Conservation (phyloP, 2,329 filamentous ascomycete species). For the Fusarium neocosmosporiellum region DNA sequence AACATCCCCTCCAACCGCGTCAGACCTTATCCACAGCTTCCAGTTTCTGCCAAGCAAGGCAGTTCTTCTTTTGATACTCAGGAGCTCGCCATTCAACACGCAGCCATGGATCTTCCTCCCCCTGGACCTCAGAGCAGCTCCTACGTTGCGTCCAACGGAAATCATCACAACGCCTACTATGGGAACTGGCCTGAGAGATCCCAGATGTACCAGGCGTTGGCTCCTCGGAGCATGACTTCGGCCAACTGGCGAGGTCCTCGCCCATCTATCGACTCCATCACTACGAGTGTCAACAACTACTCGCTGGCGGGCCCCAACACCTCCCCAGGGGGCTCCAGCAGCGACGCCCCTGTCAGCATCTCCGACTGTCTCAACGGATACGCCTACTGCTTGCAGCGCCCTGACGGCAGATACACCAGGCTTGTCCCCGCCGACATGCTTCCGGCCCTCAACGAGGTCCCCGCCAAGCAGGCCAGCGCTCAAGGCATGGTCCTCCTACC, state of each 20-base stretch:
- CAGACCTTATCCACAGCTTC: constrained; percentile 1
- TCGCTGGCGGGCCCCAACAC: constrained; percentile 10
- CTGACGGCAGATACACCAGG: constrained; percentile 29
- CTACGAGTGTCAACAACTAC: constrained; percentile 21
- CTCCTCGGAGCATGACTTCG: constrained; percentile 35
- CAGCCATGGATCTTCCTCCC: constrained; percentile 14
- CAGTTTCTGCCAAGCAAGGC: not conserved
- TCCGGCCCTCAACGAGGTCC: constrained; percentile 54
- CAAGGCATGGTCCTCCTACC: constrained; percentile 62
- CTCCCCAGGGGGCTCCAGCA: not conserved
- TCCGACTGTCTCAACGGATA: constrained; percentile 34
- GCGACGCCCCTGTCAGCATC: constrained; percentile 25
- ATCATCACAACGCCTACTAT: constrained; percentile 11
- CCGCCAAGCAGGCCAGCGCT: constrained; percentile 51
- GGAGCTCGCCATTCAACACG: not conserved
- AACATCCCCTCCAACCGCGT: not conserved
- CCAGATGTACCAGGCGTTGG: constrained; percentile 15
- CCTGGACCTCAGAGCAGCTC: constrained; percentile 8
- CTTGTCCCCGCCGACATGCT: constrained; percentile 36
- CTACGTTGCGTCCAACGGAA: constrained; percentile 3
- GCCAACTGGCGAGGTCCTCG: constrained; percentile 37
- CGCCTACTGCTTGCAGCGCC: constrained; percentile 32
- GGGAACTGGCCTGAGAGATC: constrained; percentile 26
- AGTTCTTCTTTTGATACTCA: not conserved
- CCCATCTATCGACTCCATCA: constrained; percentile 3